phyloP scores from a whole-genome alignment of 345 rosid genomes.

The Dovyalis caffra region DNA sequence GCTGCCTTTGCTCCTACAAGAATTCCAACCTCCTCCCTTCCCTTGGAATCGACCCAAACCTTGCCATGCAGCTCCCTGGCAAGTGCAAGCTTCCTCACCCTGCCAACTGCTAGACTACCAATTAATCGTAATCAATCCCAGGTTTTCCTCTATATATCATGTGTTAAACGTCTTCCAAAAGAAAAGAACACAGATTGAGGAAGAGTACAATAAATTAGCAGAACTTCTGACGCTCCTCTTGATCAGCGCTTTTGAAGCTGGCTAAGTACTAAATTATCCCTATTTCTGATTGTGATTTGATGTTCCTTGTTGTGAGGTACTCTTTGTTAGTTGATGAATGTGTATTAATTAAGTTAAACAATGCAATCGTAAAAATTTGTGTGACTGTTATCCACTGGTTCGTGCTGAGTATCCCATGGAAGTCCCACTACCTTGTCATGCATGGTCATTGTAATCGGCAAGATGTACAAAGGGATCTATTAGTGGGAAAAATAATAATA shows the following conservation, averaged over 20 bases:
- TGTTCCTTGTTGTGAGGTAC: neutral
- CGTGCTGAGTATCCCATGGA: no score
- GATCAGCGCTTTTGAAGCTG: neutral
- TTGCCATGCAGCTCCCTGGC: conserved; percentile 52
- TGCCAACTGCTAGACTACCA: conserved; percentile 30
- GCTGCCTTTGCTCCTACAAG: conserved; percentile 54
- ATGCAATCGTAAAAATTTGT: neutral
- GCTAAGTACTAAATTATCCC: neutral
- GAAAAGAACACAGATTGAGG: neutral
- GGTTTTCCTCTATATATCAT: neutral
- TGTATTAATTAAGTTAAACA: neutral
- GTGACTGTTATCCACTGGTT: no score
- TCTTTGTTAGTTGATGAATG: neutral
- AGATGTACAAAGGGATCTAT: no score
- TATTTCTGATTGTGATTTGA: neutral
- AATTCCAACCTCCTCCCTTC: conserved; percentile 48
- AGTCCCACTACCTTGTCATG: no score
- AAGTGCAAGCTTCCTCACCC: conserved; percentile 49
- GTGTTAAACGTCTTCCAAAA: neutral
- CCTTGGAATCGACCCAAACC: conserved; percentile 56
- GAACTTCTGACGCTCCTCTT: neutral
- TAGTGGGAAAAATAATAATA: no score
- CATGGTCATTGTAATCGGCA: no score
- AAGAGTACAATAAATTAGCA: neutral
- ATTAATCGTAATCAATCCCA: no score